Conservation (phyloP, 352 stramenopile species). For the Globisporangium nodosum region DNA sequence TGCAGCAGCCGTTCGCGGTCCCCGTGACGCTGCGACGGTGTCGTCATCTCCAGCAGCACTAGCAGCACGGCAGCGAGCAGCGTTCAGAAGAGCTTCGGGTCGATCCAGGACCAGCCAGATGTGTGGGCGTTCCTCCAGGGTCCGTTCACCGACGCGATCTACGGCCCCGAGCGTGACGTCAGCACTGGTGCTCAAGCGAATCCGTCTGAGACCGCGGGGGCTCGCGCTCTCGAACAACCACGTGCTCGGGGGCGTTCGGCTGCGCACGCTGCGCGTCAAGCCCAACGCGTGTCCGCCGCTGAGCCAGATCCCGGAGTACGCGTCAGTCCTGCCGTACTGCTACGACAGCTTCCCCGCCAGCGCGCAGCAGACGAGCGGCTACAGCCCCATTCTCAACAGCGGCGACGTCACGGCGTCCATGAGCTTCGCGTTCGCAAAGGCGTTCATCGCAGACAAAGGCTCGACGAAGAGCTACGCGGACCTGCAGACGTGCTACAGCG, state of each 20-base stretch:
- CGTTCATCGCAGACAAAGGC: constrained; percentile 37
- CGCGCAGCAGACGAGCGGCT: constrained; percentile 36
- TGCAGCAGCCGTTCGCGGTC: constrained; percentile 42
- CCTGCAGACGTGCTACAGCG: constrained; percentile 44
- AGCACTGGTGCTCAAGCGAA: constrained; percentile 3
- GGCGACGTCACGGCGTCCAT: constrained; percentile 33
- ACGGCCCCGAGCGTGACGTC: constrained; percentile 16
- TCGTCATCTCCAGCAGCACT: too few species aligned
- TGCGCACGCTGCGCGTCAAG: constrained; percentile 49
- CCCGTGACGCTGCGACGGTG: constrained; percentile 4
- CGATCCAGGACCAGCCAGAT: constrained; percentile 52
- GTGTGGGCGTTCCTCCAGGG: constrained; percentile 62
- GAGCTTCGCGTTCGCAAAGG: constrained; percentile 35
- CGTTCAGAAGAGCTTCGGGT: constrained; percentile 36
- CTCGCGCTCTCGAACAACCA: constrained; percentile 47
- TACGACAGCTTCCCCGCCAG: constrained; percentile 36
- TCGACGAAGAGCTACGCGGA: constrained; percentile 42
- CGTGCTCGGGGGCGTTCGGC: constrained; percentile 41
- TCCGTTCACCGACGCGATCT: constrained; percentile 51
- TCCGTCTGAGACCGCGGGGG: constrained; percentile 8
- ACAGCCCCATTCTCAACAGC: constrained; percentile 59
- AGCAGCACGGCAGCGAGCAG: too few species aligned
- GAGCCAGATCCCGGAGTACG: constrained; percentile 52
- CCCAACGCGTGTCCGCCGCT: constrained; percentile 43
- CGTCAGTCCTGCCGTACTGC: constrained; percentile 57